A percentile compares a stretch with the other conserved stretches of the same genome.
Evolutionary conservation across 2,329 filamentous ascomycete genomes (phyloP).

Genomic region (Fusarium sp.): DNA sequence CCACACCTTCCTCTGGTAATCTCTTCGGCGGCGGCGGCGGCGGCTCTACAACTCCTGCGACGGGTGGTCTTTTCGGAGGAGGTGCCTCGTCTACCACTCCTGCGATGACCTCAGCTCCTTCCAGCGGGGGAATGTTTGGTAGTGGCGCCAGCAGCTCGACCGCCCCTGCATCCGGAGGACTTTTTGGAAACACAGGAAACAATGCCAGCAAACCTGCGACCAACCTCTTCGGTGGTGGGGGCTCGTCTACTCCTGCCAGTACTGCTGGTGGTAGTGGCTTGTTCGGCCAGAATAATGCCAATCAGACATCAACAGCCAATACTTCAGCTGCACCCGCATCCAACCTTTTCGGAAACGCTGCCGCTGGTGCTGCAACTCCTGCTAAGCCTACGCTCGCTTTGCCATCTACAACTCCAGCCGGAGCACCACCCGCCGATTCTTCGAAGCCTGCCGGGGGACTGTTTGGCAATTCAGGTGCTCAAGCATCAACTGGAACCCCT

Average conservation of each 20-base stretch:
- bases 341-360: slow-evolving; percentile 50
- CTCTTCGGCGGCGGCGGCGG: slow-evolving; percentile 47
- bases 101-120: slow-evolving; percentile 43
- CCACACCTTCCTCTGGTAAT: slow-evolving; percentile 33
- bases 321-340: slow-evolving; percentile 46
- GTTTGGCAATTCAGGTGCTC: slow-evolving; percentile 43
- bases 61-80: slow-evolving; percentile 44
- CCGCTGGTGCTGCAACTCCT: slow-evolving; percentile 53
- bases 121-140: slow-evolving; percentile 47
- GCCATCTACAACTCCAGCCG: slow-evolving; percentile 68
- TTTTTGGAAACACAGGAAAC: slow-evolving; percentile 54
- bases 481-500: slow-evolving; percentile 40
- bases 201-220: slow-evolving; percentile 38
- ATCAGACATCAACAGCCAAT: slow-evolving; percentile 39
- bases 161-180: slow-evolving; percentile 48
- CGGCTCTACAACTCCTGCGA: slow-evolving; percentile 45
- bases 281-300: slow-evolving; percentile 49
- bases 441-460: slow-evolving; percentile 48
- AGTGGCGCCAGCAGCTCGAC: slow-evolving; percentile 43
- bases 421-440: slow-evolving; percentile 62
- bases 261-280: slow-evolving; percentile 23
- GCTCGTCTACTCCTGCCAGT: slow-evolving; percentile 44
- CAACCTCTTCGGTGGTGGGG: slow-evolving; percentile 49
- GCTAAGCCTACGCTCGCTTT: slow-evolving; percentile 64
- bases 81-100: slow-evolving; percentile 47